Evolutionary conservation across 768 basidiomycete genomes (phyloP).

Genomic region (Leccinum aurantiacum): DNA sequence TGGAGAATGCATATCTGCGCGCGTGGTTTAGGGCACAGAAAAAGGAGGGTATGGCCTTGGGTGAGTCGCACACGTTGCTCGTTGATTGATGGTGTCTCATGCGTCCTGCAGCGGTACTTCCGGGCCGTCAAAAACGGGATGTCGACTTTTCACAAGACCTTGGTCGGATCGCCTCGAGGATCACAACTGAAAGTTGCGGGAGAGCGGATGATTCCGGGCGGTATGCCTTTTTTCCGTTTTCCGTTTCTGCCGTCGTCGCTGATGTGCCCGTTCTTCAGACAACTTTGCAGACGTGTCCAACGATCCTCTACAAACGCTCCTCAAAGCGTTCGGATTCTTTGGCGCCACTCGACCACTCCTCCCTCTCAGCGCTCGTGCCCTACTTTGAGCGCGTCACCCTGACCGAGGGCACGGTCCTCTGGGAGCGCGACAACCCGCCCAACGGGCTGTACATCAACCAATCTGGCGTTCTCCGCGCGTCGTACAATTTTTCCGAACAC

Average conservation of each 20-base stretch:
- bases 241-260: background rate
- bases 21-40: constrained; percentile 75
- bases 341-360: constrained; percentile 51
- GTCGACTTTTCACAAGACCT: constrained; percentile 42
- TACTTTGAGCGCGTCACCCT: constrained; percentile 61
- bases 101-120: constrained; percentile 37
- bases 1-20: constrained; percentile 87
- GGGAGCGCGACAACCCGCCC: constrained; percentile 71
- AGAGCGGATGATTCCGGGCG: constrained; percentile 63
- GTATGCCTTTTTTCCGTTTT: constrained; percentile 32
- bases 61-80: constrained; percentile 37
- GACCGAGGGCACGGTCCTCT: constrained; percentile 61
- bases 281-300: constrained; percentile 32
- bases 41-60: constrained; percentile 44
- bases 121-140: constrained; percentile 53
- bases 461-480: constrained; percentile 79
- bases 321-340: constrained; percentile 79
- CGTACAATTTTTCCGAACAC: constrained; percentile 77
- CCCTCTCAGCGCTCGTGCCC: constrained; percentile 60
- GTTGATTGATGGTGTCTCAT: background rate
- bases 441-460: constrained; percentile 91
- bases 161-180: constrained; percentile 63
- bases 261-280: constrained; percentile 8
- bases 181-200: constrained; percentile 71
- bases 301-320: constrained; percentile 74